phyloP scores from a whole-genome alignment of 345 rosid genomes.

The Ceriops zippeliana region DNA sequence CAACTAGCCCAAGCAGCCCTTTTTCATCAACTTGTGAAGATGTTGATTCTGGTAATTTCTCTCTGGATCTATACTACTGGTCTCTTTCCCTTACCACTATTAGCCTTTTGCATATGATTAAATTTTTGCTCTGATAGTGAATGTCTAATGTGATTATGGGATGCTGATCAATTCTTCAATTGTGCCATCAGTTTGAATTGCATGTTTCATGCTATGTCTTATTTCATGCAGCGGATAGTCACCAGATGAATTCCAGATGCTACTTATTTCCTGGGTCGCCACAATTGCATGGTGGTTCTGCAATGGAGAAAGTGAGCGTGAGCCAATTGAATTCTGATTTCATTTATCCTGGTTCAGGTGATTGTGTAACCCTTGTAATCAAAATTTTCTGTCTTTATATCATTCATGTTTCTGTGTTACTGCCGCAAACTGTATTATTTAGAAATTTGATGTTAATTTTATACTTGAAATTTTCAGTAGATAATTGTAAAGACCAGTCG shows the following conservation, averaged over 20 bases:
- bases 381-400: background rate
- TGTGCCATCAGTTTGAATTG: slow-evolving; percentile 9
- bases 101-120: background rate
- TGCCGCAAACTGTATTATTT: slow-evolving; percentile 3
- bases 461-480: slow-evolving; percentile 27
- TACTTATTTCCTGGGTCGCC: slow-evolving; percentile 31
- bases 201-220: slow-evolving; percentile 26
- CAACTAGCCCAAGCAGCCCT: slow-evolving; percentile 75
- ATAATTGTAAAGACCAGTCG: slow-evolving; percentile 33
- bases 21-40: slow-evolving; percentile 74
- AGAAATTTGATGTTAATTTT: slow-evolving; percentile 16
- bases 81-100: background rate
- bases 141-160: background rate
- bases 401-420: background rate
- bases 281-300: slow-evolving; percentile 38
- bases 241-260: slow-evolving; percentile 45
- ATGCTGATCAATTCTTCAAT: slow-evolving; percentile 18
- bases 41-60: slow-evolving; percentile 70
- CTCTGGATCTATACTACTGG: slow-evolving; percentile 5
- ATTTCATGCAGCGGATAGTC: slow-evolving; percentile 61
- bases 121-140: background rate
- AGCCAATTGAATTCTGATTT: slow-evolving; percentile 24
- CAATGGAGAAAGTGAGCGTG: slow-evolving; percentile 27
- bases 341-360: slow-evolving; percentile 34
- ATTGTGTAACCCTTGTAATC: slow-evolving; percentile 5